phyloP scores from a whole-genome alignment of 441 rosid species.

The Erysimum cheiri region DNA sequence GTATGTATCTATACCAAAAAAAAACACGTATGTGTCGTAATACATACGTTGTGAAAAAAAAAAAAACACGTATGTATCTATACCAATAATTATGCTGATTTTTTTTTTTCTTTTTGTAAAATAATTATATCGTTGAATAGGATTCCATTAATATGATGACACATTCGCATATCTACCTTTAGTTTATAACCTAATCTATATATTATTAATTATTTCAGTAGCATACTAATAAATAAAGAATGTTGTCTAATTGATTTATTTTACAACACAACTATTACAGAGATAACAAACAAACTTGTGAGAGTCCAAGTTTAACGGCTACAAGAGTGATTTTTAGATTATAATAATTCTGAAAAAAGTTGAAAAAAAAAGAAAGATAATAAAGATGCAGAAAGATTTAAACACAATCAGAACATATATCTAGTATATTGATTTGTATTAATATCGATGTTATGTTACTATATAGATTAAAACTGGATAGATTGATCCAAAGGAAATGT shows the following conservation, averaged over 20 bases:
- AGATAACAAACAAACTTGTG: background rate
- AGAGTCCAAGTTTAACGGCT: slow-evolving; percentile 29
- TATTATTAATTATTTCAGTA: background rate
- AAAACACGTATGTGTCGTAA: no score
- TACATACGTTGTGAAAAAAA: no score
- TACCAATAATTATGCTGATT: background rate
- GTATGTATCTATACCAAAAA: no score
- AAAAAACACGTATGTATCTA: no score
- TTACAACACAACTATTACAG: background rate
- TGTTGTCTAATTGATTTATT: background rate
- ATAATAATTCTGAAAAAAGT: background rate
- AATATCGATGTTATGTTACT: background rate
- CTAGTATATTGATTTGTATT: background rate
- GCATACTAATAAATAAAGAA: background rate
- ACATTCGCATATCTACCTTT: slow-evolving; percentile 13
- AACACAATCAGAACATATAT: background rate
- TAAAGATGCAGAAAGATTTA: background rate
- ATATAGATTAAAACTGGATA: background rate
- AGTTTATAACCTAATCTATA: background rate
- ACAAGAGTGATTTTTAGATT: background rate
- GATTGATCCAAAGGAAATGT: background rate
- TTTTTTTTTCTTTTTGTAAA: background rate
- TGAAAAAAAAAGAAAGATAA: background rate
- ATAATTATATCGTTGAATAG: background rate
- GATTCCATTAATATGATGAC: slow-evolving; percentile 14